Evolutionary conservation across 2,329 filamentous ascomycete genomes (phyloP).

Genomic region (Scleromitrula shiraiana): DNA sequence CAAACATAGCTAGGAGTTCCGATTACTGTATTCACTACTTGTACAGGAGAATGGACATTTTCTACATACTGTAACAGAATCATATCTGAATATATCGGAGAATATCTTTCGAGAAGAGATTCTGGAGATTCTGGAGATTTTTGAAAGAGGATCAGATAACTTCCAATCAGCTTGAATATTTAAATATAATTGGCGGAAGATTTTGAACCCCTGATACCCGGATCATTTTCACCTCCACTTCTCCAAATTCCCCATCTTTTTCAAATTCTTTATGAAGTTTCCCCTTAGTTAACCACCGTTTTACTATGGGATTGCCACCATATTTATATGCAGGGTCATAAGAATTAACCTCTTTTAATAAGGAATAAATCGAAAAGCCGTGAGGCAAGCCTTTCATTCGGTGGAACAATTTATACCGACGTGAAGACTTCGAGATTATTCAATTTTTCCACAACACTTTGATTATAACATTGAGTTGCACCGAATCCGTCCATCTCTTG

Average conservation of each 20-base stretch:
- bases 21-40: no score
- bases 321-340: conserved; percentile 4
- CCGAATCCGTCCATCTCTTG: no score
- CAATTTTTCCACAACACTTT: conserved; percentile 6
- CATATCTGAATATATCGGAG: no score
- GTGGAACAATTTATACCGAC: conserved; percentile 12
- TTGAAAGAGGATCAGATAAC: no score
- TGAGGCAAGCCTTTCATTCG: neutral
- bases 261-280: neutral
- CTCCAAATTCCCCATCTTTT: conserved; percentile 12
- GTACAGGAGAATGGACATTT: no score
- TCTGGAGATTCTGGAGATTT: no score
- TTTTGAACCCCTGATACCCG: conserved; percentile 7
- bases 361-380: neutral
- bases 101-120: no score
- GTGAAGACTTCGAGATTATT: neutral
- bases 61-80: no score
- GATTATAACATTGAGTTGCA: neutral
- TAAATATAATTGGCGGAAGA: conserved; percentile 9
- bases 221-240: conserved; percentile 3
- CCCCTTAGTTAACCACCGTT: neutral
- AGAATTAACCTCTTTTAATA: no score
- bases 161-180: neutral
- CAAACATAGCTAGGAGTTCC: no score
- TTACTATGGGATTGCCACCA: neutral